phyloP scores from a whole-genome alignment of 1,284 basidiomycete genomes.

The Waitea zeae region DNA sequence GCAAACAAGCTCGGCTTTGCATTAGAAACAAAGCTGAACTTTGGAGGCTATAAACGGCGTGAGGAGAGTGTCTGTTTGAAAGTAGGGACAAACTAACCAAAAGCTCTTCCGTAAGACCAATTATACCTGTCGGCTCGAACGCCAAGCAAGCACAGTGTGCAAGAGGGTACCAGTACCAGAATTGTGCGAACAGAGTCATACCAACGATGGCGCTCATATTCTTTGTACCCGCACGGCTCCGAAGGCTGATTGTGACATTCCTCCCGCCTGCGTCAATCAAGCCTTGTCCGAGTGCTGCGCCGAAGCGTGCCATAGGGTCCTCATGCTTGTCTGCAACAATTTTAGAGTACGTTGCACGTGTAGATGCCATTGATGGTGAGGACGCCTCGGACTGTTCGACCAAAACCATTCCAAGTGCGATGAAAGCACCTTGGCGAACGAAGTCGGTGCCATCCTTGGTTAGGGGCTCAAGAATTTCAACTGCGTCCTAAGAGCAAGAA shows the following conservation, averaged over 20 bases:
- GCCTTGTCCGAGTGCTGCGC: conserved; percentile 86
- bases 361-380: conserved; percentile 63
- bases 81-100: no score
- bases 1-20: conserved; percentile 80
- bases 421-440: conserved; percentile 92
- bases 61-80: conserved; percentile 3
- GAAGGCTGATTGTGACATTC: conserved; percentile 85
- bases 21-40: conserved; percentile 82
- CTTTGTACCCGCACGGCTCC: conserved; percentile 78
- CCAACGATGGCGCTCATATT: conserved; percentile 91
- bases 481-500: conserved; percentile 51
- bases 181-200: conserved; percentile 92
- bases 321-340: conserved; percentile 91
- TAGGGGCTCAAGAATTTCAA: conserved; percentile 92
- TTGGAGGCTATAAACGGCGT: conserved; percentile 64
- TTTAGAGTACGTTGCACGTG: conserved; percentile 72
- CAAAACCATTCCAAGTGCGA: conserved; percentile 88
- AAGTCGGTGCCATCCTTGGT: conserved; percentile 95
- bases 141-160: conserved; percentile 87
- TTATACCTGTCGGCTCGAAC: conserved; percentile 87
- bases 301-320: conserved; percentile 94
- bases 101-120: conserved; percentile 73
- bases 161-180: conserved; percentile 98
- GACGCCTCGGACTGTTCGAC: conserved; percentile 89
- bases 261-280: conserved; percentile 93